Conservation (phyloP, 1,284 basidiomycete species). For the Golubevia pallescens region DNA sequence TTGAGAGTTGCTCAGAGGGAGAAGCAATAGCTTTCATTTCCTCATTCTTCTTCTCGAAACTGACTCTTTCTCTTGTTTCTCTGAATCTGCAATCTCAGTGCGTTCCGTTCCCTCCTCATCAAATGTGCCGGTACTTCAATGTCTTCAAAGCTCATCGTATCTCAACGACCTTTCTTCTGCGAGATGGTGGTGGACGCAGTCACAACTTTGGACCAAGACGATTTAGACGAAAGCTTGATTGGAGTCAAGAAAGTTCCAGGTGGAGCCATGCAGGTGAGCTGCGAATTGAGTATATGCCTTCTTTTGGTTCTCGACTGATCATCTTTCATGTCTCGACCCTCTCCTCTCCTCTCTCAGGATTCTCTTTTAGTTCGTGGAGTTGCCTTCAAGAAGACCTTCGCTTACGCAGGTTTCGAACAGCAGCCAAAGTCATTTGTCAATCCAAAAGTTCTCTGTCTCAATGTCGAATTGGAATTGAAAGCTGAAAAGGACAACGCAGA, state of each 20-base stretch:
- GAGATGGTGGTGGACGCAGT: slow-evolving; percentile 99
- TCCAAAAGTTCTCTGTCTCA: slow-evolving; percentile 90
- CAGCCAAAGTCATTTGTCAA: slow-evolving; percentile 92
- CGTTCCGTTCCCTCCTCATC: slow-evolving; percentile 89
- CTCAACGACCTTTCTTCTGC: slow-evolving; percentile 98
- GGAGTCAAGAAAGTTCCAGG: slow-evolving; percentile 99
- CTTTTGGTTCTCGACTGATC: slow-evolving; percentile 2
- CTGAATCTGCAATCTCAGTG: slow-evolving; percentile 69
- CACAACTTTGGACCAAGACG: slow-evolving; percentile 77
- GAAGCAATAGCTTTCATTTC: too few species aligned
- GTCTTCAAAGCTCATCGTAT: slow-evolving; percentile 99
- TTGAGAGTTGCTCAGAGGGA: too few species aligned
- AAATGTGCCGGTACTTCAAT: slow-evolving; percentile 98
- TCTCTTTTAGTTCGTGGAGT: slow-evolving; percentile 85
- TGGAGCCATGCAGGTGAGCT: slow-evolving; percentile 81
- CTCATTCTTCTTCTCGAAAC: too few species aligned
- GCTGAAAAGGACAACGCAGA: slow-evolving; percentile 99
- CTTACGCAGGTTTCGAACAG: slow-evolving; percentile 98
- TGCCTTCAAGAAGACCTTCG: slow-evolving; percentile 99
- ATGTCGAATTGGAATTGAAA: slow-evolving; percentile 98
- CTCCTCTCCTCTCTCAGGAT: slow-evolving; percentile 69
- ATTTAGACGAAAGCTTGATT: slow-evolving; percentile 94
- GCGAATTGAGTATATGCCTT: not conserved
- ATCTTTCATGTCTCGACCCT: not conserved
- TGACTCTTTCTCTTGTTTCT: too few species aligned